Percentiles rank a stretch among this genome's conserved stretches.
Conservation (phyloP, 2,329 filamentous ascomycete species). For the Lasiodiplodia sp. region DNA sequence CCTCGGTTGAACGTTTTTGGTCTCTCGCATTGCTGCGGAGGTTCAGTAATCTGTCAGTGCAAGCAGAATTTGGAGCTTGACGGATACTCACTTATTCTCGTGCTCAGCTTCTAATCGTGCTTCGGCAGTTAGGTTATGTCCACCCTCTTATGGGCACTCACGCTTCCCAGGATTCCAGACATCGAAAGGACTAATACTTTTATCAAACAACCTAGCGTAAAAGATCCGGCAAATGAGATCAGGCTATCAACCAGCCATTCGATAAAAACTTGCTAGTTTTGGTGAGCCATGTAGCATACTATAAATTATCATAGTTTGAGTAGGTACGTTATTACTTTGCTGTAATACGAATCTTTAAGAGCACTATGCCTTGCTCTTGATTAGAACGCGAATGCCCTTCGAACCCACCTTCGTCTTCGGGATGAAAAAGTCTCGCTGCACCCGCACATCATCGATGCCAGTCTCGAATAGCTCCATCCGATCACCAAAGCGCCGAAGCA, state of each 20-base stretch:
- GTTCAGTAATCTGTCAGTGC: background rate
- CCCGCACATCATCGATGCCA: constrained; percentile 40
- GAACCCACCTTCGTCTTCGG: constrained; percentile 42
- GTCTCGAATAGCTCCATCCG: constrained; percentile 33
- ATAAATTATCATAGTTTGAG: background rate
- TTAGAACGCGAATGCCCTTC: constrained; percentile 45
- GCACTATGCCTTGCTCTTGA: constrained; percentile 13
- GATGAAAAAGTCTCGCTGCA: constrained; percentile 49
- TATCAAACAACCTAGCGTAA: background rate
- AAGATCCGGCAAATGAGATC: background rate
- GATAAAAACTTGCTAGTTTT: background rate
- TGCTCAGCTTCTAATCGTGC: no score
- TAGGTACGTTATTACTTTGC: background rate
- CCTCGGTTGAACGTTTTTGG: background rate
- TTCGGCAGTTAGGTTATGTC: background rate
- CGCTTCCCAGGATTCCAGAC: no score
- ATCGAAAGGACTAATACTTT: background rate
- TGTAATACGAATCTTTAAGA: background rate
- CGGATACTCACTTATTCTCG: no score
- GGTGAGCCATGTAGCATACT: background rate
- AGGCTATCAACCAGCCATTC: no score
- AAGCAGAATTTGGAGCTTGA: background rate
- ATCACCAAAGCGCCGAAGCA: constrained; percentile 29
- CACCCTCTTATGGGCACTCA: background rate
- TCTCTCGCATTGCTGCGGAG: background rate